Percentiles rank a stretch among this genome's conserved stretches.
phyloP scores from a whole-genome alignment of 768 basidiomycete genomes.

The Flagelloscypha sp. region DNA sequence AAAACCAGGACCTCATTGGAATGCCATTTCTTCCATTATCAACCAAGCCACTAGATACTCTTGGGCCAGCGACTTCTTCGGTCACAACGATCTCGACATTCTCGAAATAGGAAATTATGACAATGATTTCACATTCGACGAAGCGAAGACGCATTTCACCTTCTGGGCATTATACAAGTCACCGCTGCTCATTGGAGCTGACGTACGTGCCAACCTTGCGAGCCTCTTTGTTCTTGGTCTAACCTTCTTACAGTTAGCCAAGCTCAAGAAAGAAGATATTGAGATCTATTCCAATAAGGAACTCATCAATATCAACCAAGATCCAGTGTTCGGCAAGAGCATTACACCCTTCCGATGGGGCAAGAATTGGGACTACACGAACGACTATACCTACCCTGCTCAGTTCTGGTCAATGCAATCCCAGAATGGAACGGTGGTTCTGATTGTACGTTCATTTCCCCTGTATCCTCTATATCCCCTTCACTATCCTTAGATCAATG shows the following conservation, averaged over 20 bases:
- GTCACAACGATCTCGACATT: slow-evolving; percentile 44
- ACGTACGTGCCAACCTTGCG: slow-evolving; percentile 19
- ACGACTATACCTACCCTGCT: slow-evolving; percentile 28
- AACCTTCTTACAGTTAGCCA: slow-evolving; percentile 22
- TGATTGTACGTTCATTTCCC: slow-evolving; percentile 41
- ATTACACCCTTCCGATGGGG: slow-evolving; percentile 45
- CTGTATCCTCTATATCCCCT: too few relatives aligned
- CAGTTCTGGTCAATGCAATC: slow-evolving; percentile 43
- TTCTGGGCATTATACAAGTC: slow-evolving; percentile 47
- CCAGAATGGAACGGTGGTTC: slow-evolving; percentile 45
- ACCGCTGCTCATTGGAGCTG: slow-evolving; percentile 37
- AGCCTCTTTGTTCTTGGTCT: too few relatives aligned
- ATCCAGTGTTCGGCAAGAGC: slow-evolving; percentile 33
- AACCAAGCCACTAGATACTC: slow-evolving; percentile 23
- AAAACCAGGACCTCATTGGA: slow-evolving; percentile 28
- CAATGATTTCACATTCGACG: slow-evolving; percentile 33
- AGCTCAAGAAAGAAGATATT: slow-evolving; percentile 26
- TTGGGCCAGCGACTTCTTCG: slow-evolving; percentile 38
- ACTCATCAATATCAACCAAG: slow-evolving; percentile 42
- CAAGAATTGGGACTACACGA: slow-evolving; percentile 20
- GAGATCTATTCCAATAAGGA: slow-evolving; percentile 36
- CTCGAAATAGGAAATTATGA: slow-evolving; percentile 33
- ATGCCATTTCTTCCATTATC: slow-evolving; percentile 29
- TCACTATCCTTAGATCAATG: slow-evolving; percentile 27
- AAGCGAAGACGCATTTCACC: slow-evolving; percentile 42